A percentile compares a stretch with the other conserved stretches of the same genome.
These are phyloP conservation scores for Mesembryanthemum crystallinum DNA, from an alignment of 148 eudicot genomes.

Conservation along the genomic window DNA sequence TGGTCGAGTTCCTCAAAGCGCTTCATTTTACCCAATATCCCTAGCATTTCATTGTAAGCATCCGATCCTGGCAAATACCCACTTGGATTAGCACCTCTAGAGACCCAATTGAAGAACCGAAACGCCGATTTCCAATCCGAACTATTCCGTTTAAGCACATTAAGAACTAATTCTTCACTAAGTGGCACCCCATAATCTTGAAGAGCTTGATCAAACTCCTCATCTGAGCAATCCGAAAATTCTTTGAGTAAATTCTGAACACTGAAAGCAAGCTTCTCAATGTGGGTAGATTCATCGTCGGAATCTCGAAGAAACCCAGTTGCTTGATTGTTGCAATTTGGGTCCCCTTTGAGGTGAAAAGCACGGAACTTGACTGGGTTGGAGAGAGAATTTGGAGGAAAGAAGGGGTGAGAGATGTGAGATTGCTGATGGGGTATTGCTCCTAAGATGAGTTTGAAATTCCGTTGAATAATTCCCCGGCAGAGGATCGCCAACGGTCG, in stretches of 20 bases:
- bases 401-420: slow-evolving; percentile 6
- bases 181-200: slow-evolving; percentile 30
- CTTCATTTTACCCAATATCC: slow-evolving; percentile 62
- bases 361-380: slow-evolving; percentile 5
- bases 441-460: slow-evolving; percentile 14
- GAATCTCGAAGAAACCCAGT: slow-evolving; percentile 6
- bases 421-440: slow-evolving; percentile 16
- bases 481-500: slow-evolving; percentile 13
- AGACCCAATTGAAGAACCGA: slow-evolving; percentile 66
- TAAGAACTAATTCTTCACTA: slow-evolving; percentile 49
- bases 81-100: slow-evolving; percentile 23
- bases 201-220: slow-evolving; percentile 42
- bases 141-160: slow-evolving; percentile 57
- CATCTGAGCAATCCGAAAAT: slow-evolving; percentile 25
- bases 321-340: slow-evolving; percentile 5
- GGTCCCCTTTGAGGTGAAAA: slow-evolving; percentile 17
- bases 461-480: slow-evolving; percentile 6
- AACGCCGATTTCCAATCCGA: slow-evolving; percentile 71
- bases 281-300: neutral
- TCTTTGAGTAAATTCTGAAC: slow-evolving; percentile 46
- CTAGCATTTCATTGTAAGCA: slow-evolving; percentile 61
- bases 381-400: neutral
- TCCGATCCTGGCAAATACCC: slow-evolving; percentile 44
- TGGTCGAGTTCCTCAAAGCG: slow-evolving; percentile 49
- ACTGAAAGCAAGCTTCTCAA: slow-evolving; percentile 32